phyloP scores from a whole-genome alignment of 805 yeast genomes.

The Kodamaea neixiangensis region DNA sequence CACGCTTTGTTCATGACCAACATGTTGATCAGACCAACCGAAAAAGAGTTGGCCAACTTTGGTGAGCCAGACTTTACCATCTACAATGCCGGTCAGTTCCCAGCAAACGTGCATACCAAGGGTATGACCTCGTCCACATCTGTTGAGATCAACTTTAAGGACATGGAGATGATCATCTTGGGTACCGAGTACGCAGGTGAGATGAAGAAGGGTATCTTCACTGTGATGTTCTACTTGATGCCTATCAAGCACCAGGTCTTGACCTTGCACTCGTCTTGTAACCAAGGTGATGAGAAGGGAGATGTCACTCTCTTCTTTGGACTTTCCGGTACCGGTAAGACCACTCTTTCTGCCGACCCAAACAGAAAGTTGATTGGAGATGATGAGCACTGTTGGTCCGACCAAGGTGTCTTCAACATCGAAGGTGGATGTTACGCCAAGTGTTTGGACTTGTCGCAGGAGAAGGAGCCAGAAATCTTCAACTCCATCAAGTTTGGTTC shows the following conservation, averaged over 20 bases:
- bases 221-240: constrained; percentile 98
- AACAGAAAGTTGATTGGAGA: constrained; percentile 93
- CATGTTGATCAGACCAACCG: constrained; percentile 94
- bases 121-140: constrained; percentile 98
- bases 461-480: constrained; percentile 97
- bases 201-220: constrained; percentile 99
- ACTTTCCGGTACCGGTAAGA: constrained; percentile 96
- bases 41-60: constrained; percentile 81
- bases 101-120: constrained; percentile 92
- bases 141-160: constrained; percentile 94
- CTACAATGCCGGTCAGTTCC: constrained; percentile 98
- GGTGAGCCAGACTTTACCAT: constrained; percentile 98
- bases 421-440: constrained; percentile 99
- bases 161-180: constrained; percentile 97
- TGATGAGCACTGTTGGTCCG: constrained; percentile 99
- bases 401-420: constrained; percentile 96
- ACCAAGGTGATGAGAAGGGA: constrained; percentile 77
- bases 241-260: constrained; percentile 89
- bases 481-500: constrained; percentile 94
- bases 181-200: constrained; percentile 99
- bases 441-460: constrained; percentile 84
- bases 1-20: constrained; percentile 98
- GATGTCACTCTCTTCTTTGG: constrained; percentile 97
- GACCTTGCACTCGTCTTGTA: constrained; percentile 93
- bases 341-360: constrained; percentile 96